phyloP scores from a whole-genome alignment of 164 flowering plant species.

The Umbellularia californica region DNA sequence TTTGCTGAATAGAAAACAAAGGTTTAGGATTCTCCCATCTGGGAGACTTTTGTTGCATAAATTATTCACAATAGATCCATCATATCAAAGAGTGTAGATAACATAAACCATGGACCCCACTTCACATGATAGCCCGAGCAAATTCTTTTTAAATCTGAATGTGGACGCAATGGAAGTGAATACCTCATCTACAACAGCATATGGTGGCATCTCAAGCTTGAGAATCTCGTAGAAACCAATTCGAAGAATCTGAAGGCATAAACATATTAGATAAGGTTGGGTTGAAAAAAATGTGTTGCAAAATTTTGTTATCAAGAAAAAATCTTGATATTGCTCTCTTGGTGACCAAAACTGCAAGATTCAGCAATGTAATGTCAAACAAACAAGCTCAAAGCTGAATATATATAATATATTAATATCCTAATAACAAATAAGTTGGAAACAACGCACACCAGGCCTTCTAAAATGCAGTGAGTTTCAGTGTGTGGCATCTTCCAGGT shows the following conservation, averaged over 20 bases:
- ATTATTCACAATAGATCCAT: background rate
- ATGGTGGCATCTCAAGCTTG: constrained; percentile 87
- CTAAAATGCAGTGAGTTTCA: background rate
- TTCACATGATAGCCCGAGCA: background rate
- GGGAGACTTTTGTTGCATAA: background rate
- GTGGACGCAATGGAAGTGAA: background rate
- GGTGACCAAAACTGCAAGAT: no score
- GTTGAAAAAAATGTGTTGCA: background rate
- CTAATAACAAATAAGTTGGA: no score
- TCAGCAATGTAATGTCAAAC: no score
- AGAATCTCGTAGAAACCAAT: constrained; percentile 87
- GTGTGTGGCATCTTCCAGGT: background rate
- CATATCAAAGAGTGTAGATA: background rate
- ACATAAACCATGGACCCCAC: background rate
- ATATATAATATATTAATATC: no score
- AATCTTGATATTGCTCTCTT: no score
- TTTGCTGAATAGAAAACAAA: background rate
- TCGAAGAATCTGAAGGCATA: constrained; percentile 66
- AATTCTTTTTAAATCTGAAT: background rate
- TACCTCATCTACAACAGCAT: constrained; percentile 98
- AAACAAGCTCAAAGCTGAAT: no score
- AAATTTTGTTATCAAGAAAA: no score
- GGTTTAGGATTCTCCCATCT: background rate
- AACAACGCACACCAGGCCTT: no score
- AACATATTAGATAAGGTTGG: background rate